Conservation (phyloP, 176 grass and related monocot genomes). For the Zoysia japonica region DNA sequence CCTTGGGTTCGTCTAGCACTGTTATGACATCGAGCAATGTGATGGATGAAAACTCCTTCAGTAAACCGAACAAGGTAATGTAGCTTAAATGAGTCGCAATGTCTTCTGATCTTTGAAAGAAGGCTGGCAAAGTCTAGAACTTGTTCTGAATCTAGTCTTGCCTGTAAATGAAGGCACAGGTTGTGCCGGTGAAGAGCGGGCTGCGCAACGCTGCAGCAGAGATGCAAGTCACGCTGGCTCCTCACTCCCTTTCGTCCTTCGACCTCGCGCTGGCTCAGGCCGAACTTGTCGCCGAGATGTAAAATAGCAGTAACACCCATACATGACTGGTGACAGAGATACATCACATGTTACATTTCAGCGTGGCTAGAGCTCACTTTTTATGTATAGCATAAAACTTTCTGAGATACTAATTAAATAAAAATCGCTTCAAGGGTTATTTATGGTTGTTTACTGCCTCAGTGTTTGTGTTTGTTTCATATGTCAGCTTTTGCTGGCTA, state of each 20-base stretch:
- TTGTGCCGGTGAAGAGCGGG: constrained; percentile 35
- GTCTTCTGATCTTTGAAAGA: not conserved
- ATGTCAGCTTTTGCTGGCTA: not conserved
- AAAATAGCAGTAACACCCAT: not conserved
- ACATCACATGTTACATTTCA: not conserved
- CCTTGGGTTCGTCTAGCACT: constrained; percentile 46
- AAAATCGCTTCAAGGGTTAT: constrained; percentile 3
- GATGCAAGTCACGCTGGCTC: constrained; percentile 51
- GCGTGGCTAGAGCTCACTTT: not conserved
- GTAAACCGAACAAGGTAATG: constrained; percentile 63
- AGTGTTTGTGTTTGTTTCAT: not conserved
- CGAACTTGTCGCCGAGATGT: constrained; percentile 38
- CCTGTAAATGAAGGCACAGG: constrained; percentile 31
- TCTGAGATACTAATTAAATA: constrained; percentile 20
- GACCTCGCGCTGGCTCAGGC: constrained; percentile 47
- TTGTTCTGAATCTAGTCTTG: not conserved
- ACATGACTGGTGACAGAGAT: not conserved
- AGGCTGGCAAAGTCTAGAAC: not conserved
- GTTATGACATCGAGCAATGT: constrained; percentile 66
- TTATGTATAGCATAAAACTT: constrained; percentile 6
- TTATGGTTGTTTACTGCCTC: not conserved
- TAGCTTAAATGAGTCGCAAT: not conserved
- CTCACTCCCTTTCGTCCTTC: constrained; percentile 51
- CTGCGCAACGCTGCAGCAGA: constrained; percentile 41
- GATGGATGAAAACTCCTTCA: constrained; percentile 80